A percentile compares a stretch with the other conserved stretches of the same genome.
These are phyloP conservation scores for Pseudocercospora vitis DNA, from an alignment of 2,329 filamentous ascomycete genomes.

Conservation along the genomic window DNA sequence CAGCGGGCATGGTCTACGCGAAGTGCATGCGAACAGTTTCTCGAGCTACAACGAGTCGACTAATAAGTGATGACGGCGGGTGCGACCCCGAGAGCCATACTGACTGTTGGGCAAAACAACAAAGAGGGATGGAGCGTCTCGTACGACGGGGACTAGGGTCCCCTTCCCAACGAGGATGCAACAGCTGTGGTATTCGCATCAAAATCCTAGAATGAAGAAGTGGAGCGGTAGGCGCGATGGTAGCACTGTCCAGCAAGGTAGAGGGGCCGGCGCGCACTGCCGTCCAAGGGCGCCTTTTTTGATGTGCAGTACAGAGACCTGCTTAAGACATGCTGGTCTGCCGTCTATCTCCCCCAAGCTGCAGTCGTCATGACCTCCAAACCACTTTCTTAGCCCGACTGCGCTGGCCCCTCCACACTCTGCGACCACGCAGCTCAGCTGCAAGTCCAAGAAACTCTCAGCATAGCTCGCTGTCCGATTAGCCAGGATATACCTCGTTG, in stretches of 20 bases:
- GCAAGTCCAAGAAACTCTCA: slow-evolving; percentile 1
- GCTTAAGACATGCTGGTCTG: background rate
- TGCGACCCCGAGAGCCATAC: too few species aligned
- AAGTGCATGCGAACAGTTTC: background rate
- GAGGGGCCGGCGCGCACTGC: background rate
- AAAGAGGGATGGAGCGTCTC: too few species aligned
- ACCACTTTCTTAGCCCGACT: slow-evolving; percentile 1
- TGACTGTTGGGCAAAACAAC: too few species aligned
- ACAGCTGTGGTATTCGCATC: background rate
- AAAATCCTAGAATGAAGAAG: background rate
- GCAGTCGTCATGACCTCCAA: slow-evolving; percentile 1
- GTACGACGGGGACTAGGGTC: too few species aligned
- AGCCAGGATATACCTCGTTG: slow-evolving; percentile 3
- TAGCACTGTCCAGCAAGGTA: background rate
- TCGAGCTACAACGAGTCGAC: background rate
- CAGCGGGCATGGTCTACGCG: background rate
- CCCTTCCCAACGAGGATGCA: too few species aligned
- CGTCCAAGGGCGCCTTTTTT: background rate
- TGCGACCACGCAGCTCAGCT: background rate
- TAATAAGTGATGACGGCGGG: too few species aligned
- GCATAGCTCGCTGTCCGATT: slow-evolving; percentile 4
- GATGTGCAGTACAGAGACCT: background rate
- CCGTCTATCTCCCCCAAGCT: background rate
- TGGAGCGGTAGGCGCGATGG: background rate
- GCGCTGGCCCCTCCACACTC: slow-evolving; percentile 2